phyloP scores from a whole-genome alignment of 176 grass and related monocot species.

The Poa pratensis region DNA sequence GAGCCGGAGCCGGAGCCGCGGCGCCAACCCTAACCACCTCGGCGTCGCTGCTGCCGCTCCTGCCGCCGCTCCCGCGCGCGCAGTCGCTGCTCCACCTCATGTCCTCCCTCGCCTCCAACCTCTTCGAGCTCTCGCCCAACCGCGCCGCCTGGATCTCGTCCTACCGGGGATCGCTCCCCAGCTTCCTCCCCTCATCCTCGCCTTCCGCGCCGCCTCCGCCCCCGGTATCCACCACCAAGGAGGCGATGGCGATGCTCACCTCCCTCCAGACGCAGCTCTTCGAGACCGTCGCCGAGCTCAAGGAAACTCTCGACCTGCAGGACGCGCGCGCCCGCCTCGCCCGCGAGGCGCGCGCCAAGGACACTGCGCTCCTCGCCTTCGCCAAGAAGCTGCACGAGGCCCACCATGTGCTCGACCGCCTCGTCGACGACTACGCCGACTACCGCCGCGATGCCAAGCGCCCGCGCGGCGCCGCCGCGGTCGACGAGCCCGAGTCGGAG shows the following conservation, averaged over 20 bases:
- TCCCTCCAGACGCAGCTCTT: conserved; percentile 90
- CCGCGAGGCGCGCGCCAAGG: conserved; percentile 69
- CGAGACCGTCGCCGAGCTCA: conserved; percentile 81
- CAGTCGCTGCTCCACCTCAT: conserved; percentile 84
- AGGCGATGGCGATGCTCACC: conserved; percentile 69
- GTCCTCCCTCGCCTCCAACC: conserved; percentile 73
- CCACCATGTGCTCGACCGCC: conserved; percentile 91
- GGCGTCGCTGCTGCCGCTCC: conserved; percentile 75
- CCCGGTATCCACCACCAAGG: conserved; percentile 64
- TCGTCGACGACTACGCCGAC: conserved; percentile 89
- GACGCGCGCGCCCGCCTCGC: conserved; percentile 59
- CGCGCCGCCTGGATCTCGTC: conserved; percentile 78
- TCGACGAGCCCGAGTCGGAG: conserved; percentile 34
- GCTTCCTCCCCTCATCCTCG: conserved; percentile 57
- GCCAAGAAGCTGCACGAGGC: conserved; percentile 89
- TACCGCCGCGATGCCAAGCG: conserved; percentile 73
- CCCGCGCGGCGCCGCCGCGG: conserved; percentile 36
- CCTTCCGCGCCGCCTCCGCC: conserved; percentile 33
- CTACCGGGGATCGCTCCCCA: conserved; percentile 75
- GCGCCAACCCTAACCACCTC: conserved; percentile 76
- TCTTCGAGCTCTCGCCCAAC: conserved; percentile 85
- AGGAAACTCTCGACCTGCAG: conserved; percentile 92
- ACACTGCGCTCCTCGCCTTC: conserved; percentile 70
- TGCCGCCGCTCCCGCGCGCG: conserved; percentile 85
- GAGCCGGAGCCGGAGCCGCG: conserved; percentile 6